phyloP scores from a whole-genome alignment of 257 asterid species.

The Nicotiana knightiana region DNA sequence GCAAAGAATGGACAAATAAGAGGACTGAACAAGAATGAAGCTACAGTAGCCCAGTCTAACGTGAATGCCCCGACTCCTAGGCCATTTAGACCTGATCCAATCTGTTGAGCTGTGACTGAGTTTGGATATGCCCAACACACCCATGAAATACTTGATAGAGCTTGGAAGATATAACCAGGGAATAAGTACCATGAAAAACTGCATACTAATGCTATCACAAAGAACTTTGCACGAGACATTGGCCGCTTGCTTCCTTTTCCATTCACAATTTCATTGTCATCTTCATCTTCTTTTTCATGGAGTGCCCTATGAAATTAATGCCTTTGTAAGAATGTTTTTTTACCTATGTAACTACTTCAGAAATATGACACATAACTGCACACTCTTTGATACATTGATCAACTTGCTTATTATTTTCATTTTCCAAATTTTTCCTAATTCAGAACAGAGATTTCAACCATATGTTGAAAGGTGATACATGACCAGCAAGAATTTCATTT shows the following conservation, averaged over 20 bases:
- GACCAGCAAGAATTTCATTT: neutral
- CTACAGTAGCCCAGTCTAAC: constrained; percentile 62
- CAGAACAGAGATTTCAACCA: neutral
- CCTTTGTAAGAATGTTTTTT: neutral
- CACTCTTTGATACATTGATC: neutral
- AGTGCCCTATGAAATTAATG: constrained; percentile 39
- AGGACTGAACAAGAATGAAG: constrained; percentile 73
- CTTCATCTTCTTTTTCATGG: constrained; percentile 44
- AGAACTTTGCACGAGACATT: constrained; percentile 59
- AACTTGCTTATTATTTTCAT: neutral
- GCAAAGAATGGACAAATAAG: constrained; percentile 73
- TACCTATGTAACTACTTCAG: neutral
- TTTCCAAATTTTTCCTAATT: neutral
- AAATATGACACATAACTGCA: neutral
- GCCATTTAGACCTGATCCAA: constrained; percentile 68
- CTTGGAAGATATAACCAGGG: constrained; percentile 61
- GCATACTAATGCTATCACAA: constrained; percentile 48
- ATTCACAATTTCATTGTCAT: constrained; percentile 10
- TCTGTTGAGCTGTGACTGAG: constrained; percentile 72
- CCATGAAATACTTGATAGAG: constrained; percentile 69
- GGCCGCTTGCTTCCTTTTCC: constrained; percentile 2
- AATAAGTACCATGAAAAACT: constrained; percentile 65
- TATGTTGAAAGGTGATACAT: neutral
- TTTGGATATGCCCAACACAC: constrained; percentile 71
- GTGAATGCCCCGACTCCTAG: constrained; percentile 67